Evolutionary conservation across 2,329 filamentous ascomycete genomes (phyloP).

Genomic region (Biscogniauxia sp.): DNA sequence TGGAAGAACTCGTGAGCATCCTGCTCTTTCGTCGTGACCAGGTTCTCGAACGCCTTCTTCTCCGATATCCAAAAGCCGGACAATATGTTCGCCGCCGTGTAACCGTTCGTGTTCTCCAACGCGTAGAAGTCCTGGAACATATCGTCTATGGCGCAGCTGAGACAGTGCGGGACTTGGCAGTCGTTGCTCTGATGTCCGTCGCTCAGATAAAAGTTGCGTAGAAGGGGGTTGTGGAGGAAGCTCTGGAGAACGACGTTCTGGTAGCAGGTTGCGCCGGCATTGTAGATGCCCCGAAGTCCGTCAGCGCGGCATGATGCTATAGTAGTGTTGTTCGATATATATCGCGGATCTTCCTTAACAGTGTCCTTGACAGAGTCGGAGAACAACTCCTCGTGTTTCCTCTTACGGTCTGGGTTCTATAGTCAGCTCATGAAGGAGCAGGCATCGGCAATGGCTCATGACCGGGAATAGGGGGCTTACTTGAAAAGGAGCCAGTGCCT

Average conservation of each 20-base stretch:
- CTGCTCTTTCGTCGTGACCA: slow-evolving; percentile 91
- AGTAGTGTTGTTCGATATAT: slow-evolving; percentile 75
- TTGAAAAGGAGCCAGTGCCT: slow-evolving; percentile 62
- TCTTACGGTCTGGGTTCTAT: slow-evolving; percentile 60
- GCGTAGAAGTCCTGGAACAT: slow-evolving; percentile 72
- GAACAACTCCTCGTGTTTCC: slow-evolving; percentile 72
- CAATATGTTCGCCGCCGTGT: slow-evolving; percentile 85
- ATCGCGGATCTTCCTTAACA: slow-evolving; percentile 65
- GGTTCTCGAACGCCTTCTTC: slow-evolving; percentile 66
- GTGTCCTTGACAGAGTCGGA: slow-evolving; percentile 54
- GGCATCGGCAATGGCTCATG: background rate
- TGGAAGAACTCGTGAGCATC: slow-evolving; percentile 98
- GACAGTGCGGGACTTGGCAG: slow-evolving; percentile 62
- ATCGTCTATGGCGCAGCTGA: slow-evolving; percentile 70
- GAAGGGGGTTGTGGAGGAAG: slow-evolving; percentile 87
- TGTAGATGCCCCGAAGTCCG: slow-evolving; percentile 89
- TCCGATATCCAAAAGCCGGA: slow-evolving; percentile 88
- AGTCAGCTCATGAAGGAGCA: background rate
- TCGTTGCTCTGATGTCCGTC: slow-evolving; percentile 81
- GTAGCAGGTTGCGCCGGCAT: slow-evolving; percentile 97
- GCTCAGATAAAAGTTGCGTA: slow-evolving; percentile 87
- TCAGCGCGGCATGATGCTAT: slow-evolving; percentile 80
- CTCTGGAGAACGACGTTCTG: slow-evolving; percentile 95
- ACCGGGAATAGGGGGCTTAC: slow-evolving; percentile 35
- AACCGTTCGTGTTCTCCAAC: slow-evolving; percentile 78